These are phyloP conservation scores for Leptographium lundbergii DNA, from an alignment of 2,329 filamentous ascomycete genomes.

Conservation along the genomic window DNA sequence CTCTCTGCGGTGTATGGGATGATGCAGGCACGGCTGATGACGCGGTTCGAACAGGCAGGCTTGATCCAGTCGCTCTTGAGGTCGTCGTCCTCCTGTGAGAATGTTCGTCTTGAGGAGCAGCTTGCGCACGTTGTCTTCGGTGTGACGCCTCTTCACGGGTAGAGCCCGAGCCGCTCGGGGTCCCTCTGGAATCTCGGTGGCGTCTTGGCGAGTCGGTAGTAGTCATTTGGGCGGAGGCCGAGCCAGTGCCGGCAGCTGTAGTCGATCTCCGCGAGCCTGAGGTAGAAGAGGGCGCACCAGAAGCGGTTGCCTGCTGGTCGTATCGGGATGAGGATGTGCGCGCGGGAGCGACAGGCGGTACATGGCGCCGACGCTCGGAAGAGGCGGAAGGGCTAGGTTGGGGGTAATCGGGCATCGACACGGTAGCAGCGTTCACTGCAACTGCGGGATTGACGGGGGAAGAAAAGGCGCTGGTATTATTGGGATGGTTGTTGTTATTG, in stretches of 20 bases:
- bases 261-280: constrained; percentile 28
- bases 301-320: constrained; percentile 17
- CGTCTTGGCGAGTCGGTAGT: constrained; percentile 26
- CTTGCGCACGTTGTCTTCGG: constrained; percentile 19
- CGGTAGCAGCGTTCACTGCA: constrained; percentile 18
- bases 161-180: background rate
- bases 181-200: constrained; percentile 19
- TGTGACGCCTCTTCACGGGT: constrained; percentile 24
- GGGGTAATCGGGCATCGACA: constrained; percentile 24
- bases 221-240: background rate
- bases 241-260: background rate
- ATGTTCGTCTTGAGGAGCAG: constrained; percentile 26
- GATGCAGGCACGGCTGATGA: constrained; percentile 32
- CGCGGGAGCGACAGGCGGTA: constrained; percentile 59
- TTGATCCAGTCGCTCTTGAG: constrained; percentile 16
- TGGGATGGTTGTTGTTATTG: constrained; percentile 1
- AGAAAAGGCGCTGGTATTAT: constrained; percentile 32
- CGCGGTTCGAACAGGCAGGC: constrained; percentile 32
- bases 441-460: constrained; percentile 24
- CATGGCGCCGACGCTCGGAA: constrained; percentile 40
- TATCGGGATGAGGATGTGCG: constrained; percentile 67
- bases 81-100: constrained; percentile 15
- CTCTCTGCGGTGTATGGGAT: constrained; percentile 50
- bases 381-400: constrained; percentile 19
- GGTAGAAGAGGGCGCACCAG: background rate